Base-by-base conservation (phyloP, 331 rosid genomes). In the Cydonia oblonga region DNA sequence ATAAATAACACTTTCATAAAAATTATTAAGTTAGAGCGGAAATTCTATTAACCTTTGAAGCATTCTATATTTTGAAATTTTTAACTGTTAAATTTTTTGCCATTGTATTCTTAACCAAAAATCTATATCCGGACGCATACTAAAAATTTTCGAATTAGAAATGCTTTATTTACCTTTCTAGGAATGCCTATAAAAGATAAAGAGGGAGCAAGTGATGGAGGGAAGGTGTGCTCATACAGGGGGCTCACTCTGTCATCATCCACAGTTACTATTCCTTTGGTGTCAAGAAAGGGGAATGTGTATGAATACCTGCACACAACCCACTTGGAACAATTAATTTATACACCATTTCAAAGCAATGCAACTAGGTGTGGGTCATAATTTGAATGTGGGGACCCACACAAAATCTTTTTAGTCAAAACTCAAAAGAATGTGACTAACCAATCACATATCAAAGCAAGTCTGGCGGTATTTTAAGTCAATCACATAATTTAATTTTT, bases 171-270 rank as follows among this genome's bases (percentile, higher is more conserved):
- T 84, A 90, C 98, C 98, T 90, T 86, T 82, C 84, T 85, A 61
- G 97, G 96, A 79, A 93, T 86, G 81, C 97, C 98, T 46, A 87
- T 70, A 79, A 93, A 93, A 26, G 97, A 79, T 69, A 93, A 96
- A 29, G 95, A 93, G 58, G 98, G 98, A 71, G 98, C 96, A 65
- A 93, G 90, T 5, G 92, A 83, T 8, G 97, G 98, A 57, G 97
- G 98, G 69, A 93, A 93, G 65, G 98, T 93, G 82, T 93, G 98
- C 80, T 93, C 98, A 75, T 82, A 93, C 79, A 93, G 74, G 38
- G 97, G 97, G 4, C 98, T 97, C 86, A 93, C 98, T 77, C 95
- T 86, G 83, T 83, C 87, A 86, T 90, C 95, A 79, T 93, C 98
- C 62, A 89, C 81, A 82, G 32, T 86, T 20, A 90, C 96, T 86